Evolutionary conservation across 148 eudicot genomes (phyloP).

Genomic region (Mesembryanthemum crystallinum): DNA sequence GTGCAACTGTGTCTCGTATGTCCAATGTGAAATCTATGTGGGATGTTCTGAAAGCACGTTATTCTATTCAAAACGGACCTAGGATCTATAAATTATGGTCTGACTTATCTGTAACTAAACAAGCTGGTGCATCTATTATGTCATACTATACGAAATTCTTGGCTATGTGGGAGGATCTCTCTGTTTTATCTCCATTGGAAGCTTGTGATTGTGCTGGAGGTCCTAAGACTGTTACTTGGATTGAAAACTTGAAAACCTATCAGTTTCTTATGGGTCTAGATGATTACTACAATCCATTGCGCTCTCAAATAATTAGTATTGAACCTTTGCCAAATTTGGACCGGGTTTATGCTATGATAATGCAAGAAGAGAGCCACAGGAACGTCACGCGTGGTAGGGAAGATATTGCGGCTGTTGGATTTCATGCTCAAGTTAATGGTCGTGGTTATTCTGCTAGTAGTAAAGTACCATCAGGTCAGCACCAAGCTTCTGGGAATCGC

Average conservation of each 20-base stretch:
- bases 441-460: no score
- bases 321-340: background rate
- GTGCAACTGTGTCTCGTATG: background rate
- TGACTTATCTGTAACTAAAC: background rate
- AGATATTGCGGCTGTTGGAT: no score
- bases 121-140: background rate
- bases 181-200: background rate
- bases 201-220: background rate
- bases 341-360: background rate
- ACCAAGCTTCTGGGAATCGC: background rate
- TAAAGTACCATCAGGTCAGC: no score
- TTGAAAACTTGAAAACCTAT: background rate
- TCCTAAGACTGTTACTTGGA: background rate
- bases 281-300: background rate
- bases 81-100: background rate
- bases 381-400: no score
- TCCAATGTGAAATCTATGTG: background rate
- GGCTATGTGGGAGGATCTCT: background rate
- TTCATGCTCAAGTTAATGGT: no score
- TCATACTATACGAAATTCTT: background rate
- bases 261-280: background rate
- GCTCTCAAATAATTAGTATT: background rate
- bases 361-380: background rate
- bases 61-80: background rate
- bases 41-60: background rate